A percentile compares a stretch with the other conserved stretches of the same genome.
phyloP scores from a whole-genome alignment of 495 filamentous ascomycete species.

The Recurvomyces mirabilis region DNA sequence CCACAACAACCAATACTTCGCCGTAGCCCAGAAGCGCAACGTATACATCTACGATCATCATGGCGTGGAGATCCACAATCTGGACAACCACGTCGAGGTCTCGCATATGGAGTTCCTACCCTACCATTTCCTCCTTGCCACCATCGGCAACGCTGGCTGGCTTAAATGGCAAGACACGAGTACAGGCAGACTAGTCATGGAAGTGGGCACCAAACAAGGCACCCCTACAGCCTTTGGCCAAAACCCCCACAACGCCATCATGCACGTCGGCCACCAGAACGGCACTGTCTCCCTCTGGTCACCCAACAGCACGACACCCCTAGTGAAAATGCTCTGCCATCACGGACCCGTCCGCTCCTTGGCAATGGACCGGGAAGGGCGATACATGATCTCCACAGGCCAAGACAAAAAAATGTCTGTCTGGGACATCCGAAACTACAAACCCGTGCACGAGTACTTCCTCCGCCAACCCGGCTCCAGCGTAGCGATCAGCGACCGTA shows the following conservation, averaged over 20 bases:
- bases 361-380: conserved; percentile 76
- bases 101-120: conserved; percentile 90
- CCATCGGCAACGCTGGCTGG: conserved; percentile 69
- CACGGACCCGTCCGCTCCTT: conserved; percentile 80
- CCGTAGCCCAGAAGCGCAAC: conserved; percentile 95
- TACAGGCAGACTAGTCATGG: conserved; percentile 73
- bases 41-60: conserved; percentile 87
- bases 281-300: conserved; percentile 92
- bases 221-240: conserved; percentile 74
- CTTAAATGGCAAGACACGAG: conserved; percentile 93
- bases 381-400: conserved; percentile 91
- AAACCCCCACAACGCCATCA: conserved; percentile 82
- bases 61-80: conserved; percentile 83
- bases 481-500: conserved; percentile 77
- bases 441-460: conserved; percentile 82
- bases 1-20: conserved; percentile 92
- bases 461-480: conserved; percentile 75
- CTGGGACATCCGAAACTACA: conserved; percentile 93
- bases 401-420: conserved; percentile 87
- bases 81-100: conserved; percentile 84
- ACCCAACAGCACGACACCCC: conserved; percentile 73
- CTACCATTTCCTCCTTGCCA: conserved; percentile 89
- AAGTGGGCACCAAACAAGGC: conserved; percentile 72
- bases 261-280: conserved; percentile 87
- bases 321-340: conserved; percentile 93